These are phyloP conservation scores for Astraeus odoratus DNA, from an alignment of 768 basidiomycete genomes.

Conservation along the genomic window DNA sequence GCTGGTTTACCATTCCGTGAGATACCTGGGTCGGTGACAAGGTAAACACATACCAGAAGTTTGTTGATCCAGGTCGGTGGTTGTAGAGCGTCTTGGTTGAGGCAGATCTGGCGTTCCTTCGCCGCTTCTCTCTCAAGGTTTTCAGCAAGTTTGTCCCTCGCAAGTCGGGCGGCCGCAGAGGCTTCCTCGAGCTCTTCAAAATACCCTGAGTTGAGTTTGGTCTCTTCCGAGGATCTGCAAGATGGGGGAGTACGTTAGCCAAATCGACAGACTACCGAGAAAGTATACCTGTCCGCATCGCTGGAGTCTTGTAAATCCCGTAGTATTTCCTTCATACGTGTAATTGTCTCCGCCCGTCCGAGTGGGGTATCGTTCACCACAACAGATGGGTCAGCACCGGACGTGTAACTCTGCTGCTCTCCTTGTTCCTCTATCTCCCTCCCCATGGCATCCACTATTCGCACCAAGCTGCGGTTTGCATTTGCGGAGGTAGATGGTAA, in stretches of 20 bases:
- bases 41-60: conserved; percentile 30
- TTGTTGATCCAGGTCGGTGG: conserved; percentile 31
- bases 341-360: conserved; percentile 45
- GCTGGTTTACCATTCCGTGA: conserved; percentile 13
- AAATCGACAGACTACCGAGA: conserved; percentile 2
- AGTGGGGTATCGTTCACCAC: conserved; percentile 16
- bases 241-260: conserved; percentile 4
- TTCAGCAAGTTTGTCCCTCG: conserved; percentile 38
- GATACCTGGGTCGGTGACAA: conserved; percentile 1
- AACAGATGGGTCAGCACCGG: conserved; percentile 16
- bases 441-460: conserved; percentile 68
- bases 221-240: conserved; percentile 33
- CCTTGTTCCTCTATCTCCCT: conserved; percentile 40
- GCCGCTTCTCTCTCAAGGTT: conserved; percentile 35
- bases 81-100: conserved; percentile 27
- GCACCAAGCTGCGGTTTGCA: conserved; percentile 37
- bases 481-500: conserved; percentile 15
- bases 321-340: conserved; percentile 52
- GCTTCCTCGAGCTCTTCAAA: conserved; percentile 45
- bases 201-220: conserved; percentile 35
- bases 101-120: conserved; percentile 30
- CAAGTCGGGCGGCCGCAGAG: conserved; percentile 46
- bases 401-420: conserved; percentile 11
- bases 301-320: conserved; percentile 51
- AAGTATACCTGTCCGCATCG: conserved; percentile 48